Evolutionary conservation across 208 protist genomes (phyloP), one percentile per base, ranked within the genome.

Genomic region (Wallacemonas sp.): DNA sequence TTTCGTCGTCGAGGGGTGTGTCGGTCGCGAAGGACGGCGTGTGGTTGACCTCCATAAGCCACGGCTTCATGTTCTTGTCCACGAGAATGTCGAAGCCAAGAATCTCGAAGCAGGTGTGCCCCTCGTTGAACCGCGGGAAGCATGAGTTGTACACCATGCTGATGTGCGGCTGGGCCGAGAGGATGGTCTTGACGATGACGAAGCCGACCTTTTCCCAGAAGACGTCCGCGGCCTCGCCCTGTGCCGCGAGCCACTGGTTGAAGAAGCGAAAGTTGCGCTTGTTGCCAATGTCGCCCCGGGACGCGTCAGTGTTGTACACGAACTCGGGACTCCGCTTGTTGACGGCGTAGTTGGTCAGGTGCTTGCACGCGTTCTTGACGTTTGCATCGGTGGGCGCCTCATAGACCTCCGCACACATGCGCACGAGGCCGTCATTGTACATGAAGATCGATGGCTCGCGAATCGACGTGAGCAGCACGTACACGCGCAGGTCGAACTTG

Each of bases 271-370:
- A 95, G 63, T 95, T 85, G 55, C 97, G 87, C 77, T 99, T 99
- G 72, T 93, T 95, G 43, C 92, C 94, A 29, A 94, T 62, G 56
- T 84, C 77, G 49, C 85, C 79, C 60, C 87, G 81, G 9, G 76
- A 73, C 2, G 78, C 64, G 38, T 97, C 84, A 11, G 77, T 83
- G 80, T 98, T 97, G 65, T 88, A 93, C 24, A 96, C 85, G 78
- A 97, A 98, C 19, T 97, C 74, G 27, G 87, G 72, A 70, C 68
- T 95, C 41, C 89, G 78, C 73, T 99, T 98, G 78, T 99, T 98
- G 24, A 99, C 84, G 27, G 97, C 91, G 80, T 98, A 99, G 88
- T 99, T 99, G 36, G 98, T 99, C 56, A 99, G 79, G 74, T 99
- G 98, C 81, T 97, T 96, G 78, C 85, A 98, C 55, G 72, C 65